Conservation (phyloP, 129 eudicot species). For the Kitagawia praeruptora region DNA sequence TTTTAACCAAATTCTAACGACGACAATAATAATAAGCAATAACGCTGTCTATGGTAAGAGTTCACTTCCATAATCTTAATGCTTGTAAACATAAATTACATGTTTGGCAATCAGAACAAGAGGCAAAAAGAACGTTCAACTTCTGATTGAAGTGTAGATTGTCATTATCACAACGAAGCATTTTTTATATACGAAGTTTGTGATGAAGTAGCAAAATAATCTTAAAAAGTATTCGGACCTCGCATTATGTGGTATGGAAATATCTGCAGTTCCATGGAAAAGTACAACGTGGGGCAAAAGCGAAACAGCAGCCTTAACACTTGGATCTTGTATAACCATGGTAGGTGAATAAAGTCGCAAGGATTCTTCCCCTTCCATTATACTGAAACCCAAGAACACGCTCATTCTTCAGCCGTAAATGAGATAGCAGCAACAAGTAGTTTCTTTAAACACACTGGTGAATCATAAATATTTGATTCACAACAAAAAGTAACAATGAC, state of each 20-base stretch:
- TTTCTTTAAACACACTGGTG: background rate
- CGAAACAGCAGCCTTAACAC: constrained; percentile 31
- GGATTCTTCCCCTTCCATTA: constrained; percentile 92
- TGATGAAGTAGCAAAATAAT: background rate
- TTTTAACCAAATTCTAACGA: no score
- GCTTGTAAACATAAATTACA: background rate
- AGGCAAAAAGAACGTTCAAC: background rate
- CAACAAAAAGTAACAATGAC: constrained; percentile 5
- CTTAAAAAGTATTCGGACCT: constrained; percentile 39
- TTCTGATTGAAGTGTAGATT: background rate
- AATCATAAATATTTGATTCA: background rate
- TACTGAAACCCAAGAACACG: constrained; percentile 27
- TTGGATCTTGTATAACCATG: constrained; percentile 47
- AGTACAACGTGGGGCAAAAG: constrained; percentile 75
- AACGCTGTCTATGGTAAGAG: background rate
- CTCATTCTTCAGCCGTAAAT: background rate
- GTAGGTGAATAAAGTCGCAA: constrained; percentile 74
- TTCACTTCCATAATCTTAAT: background rate
- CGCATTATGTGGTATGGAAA: constrained; percentile 71
- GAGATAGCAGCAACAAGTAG: constrained; percentile 6
- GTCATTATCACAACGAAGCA: background rate
- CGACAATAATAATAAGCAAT: background rate
- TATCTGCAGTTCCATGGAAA: constrained; percentile 85
- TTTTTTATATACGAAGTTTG: background rate
- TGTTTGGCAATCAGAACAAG: background rate